phyloP scores from a whole-genome alignment of 352 stramenopile species.

The Phytopythium sindhum region DNA sequence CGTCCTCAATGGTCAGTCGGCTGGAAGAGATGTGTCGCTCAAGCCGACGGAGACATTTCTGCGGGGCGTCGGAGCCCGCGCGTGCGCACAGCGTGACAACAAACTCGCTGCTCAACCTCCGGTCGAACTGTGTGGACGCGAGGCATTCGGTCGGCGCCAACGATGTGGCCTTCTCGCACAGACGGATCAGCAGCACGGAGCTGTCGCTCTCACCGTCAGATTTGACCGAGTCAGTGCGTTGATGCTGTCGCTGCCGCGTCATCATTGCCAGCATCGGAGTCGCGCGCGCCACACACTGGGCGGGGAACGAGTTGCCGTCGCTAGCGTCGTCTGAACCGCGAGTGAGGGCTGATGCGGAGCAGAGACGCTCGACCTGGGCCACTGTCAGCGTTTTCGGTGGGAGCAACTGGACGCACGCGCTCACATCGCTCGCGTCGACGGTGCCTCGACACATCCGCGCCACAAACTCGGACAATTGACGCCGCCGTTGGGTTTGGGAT shows the following conservation, averaged over 20 bases:
- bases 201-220: neutral
- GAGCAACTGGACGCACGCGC: conserved; percentile 26
- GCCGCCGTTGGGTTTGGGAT: neutral
- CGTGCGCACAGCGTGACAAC: conserved; percentile 23
- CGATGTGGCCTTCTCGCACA: conserved; percentile 30
- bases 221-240: neutral
- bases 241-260: neutral
- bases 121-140: conserved; percentile 20
- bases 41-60: conserved; percentile 16
- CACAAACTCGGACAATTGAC: conserved; percentile 12
- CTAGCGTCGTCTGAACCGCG: neutral
- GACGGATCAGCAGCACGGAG: conserved; percentile 11
- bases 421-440: conserved; percentile 17
- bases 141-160: conserved; percentile 34
- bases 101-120: conserved; percentile 15
- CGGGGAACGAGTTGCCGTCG: neutral
- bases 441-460: conserved; percentile 24
- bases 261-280: conserved; percentile 10
- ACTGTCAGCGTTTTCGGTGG: conserved; percentile 17
- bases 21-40: neutral
- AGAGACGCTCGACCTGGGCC: conserved; percentile 23
- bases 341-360: conserved; percentile 10
- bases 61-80: conserved; percentile 18
- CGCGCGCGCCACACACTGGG: conserved; percentile 7
- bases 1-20: neutral